Percentiles rank a stretch among this genome's conserved stretches.
Conservation (phyloP, 495 filamentous ascomycete genomes). For the Xylaria cubensis region DNA sequence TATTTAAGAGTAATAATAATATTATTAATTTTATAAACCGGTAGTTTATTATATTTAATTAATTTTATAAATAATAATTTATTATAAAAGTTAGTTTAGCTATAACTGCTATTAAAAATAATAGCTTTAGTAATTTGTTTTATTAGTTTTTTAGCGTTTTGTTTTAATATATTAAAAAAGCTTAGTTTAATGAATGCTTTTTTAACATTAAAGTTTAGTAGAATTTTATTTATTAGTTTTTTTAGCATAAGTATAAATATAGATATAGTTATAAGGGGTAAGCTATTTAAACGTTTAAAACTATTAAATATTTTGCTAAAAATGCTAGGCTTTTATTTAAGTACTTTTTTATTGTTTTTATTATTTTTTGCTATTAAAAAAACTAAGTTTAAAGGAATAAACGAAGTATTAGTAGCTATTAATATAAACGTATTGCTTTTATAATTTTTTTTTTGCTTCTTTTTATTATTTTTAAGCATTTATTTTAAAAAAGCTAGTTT, state of each 20-base stretch:
- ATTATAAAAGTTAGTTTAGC: background rate
- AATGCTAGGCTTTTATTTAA: background rate
- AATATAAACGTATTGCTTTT: too few relatives aligned
- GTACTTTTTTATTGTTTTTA: background rate
- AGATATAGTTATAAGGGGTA: background rate
- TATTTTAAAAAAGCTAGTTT: background rate
- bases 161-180: conserved; percentile 2
- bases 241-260: too few relatives aligned
- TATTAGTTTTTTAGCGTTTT: background rate
- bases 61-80: conserved; percentile 7
- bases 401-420: too few relatives aligned
- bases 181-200: background rate
- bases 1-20: background rate
- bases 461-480: background rate
- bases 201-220: background rate
- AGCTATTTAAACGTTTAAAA: background rate
- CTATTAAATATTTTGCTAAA: conserved; percentile 7
- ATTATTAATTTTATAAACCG: background rate
- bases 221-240: background rate
- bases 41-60: background rate
- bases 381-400: too few relatives aligned
- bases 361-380: background rate
- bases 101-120: background rate
- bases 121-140: background rate
- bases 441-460: background rate